Evolutionary conservation across 1,284 basidiomycete species (phyloP), one percentile per base, ranked within the genome.

Genomic region (Cryptococcus neoformans): DNA sequence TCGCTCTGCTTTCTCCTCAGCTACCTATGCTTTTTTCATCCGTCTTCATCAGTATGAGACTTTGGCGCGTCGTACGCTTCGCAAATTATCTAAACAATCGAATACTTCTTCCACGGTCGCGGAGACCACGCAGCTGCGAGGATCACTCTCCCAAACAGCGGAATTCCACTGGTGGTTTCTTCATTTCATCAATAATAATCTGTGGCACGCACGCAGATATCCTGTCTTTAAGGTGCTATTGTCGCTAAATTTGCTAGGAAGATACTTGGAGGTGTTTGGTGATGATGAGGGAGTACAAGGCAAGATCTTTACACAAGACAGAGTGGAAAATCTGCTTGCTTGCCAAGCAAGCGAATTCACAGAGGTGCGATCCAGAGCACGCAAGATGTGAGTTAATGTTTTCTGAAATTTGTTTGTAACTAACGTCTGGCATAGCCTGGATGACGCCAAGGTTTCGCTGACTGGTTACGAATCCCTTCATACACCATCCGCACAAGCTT

Each of bases 331-430:
- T 34, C 59, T 78, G n/a, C 50, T 76, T 8, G 66, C 63, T 0
- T 78, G 76, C 58, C 72, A 76, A 47, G 64, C 64, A 12, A 72
- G 70, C 60, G 71, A 77, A 45, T 78, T 73, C 56, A 63, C 72
- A 2, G 76, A 78, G 50, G 65, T 73, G 5, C 55, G 76, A 6
- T 38, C 41, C 4, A 56, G 65, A 37, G 68, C 76, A 3, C 57
- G 69, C 39, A 54, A 62, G 8, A 67, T 78, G 76, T 78, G 40
- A 67, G 76, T 64, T 17, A 3, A 12, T 28, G 2, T 37, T 14
- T 12, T 38, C 21, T 39, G 42, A n/a, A 5, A 37, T 17, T 12
- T 39, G 10, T 41, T 21, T 45, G 45, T 21, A 16, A 28, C 36
- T 54, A 35, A 11, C 48, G 49, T 17, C 57, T 54, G 8, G 37